Percentiles rank a stretch among this genome's conserved stretches.
Conservation (phyloP, 768 basidiomycete species). For the Pleurotus salmoneostramineus region DNA sequence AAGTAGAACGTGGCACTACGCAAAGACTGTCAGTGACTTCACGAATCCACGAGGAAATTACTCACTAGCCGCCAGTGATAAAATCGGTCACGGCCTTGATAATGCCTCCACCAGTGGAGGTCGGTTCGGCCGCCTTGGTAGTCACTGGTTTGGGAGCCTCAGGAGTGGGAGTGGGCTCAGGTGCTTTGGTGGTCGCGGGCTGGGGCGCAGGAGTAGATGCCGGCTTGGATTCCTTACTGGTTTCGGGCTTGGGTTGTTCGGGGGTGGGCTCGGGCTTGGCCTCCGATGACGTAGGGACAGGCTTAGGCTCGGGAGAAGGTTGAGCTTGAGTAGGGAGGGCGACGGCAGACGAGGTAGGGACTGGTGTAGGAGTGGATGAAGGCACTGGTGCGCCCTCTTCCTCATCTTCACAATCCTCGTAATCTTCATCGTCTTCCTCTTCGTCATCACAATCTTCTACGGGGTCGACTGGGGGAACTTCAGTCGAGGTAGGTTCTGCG, state of each 20-base stretch:
- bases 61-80: conserved; percentile 45
- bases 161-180: conserved; percentile 12
- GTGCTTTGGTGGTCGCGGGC: conserved; percentile 10
- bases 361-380: conserved; percentile 16
- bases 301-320: not conserved
- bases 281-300: not conserved
- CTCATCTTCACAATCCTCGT: conserved; percentile 13
- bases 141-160: conserved; percentile 7
- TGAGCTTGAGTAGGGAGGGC: not conserved
- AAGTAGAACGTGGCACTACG: conserved; percentile 62
- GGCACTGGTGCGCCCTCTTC: conserved; percentile 5
- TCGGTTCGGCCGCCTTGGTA: conserved; percentile 10
- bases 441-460: conserved; percentile 30
- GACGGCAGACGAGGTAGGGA: not conserved
- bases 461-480: conserved; percentile 19
- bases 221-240: conserved; percentile 13
- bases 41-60: conserved; percentile 6
- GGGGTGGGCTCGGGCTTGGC: conserved; percentile 10
- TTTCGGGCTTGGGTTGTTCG: conserved; percentile 2
- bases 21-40: not conserved
- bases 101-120: conserved; percentile 10
- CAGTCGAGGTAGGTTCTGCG: conserved; percentile 22
- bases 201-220: conserved; percentile 1
- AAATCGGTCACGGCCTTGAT: conserved; percentile 8
- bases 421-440: conserved; percentile 20